Conservation (phyloP, 345 rosid genomes). For the Eucalyptus fibrosa region DNA sequence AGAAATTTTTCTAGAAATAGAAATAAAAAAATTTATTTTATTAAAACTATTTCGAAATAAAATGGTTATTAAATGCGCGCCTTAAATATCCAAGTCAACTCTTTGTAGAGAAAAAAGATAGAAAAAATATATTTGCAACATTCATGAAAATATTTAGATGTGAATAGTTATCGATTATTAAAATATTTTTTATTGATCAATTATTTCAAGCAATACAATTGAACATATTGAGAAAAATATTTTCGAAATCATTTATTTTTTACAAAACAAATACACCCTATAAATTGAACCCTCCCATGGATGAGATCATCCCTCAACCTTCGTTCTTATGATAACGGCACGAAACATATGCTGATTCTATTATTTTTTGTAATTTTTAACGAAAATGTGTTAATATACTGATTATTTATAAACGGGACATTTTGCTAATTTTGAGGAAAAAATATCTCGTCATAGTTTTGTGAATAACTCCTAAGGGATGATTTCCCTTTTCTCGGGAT, state of each 20-base stretch:
- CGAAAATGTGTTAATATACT: neutral
- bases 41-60: no score
- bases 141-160: no score
- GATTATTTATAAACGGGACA: neutral
- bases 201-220: no score
- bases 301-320: neutral
- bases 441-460: fast-evolving
- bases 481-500: neutral
- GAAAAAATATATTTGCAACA: no score
- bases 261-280: fast-evolving
- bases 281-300: no score
- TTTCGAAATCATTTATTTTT: no score
- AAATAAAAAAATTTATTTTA: no score
- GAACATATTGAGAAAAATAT: no score
- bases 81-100: neutral
- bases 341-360: neutral
- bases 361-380: neutral
- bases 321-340: neutral
- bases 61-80: no score
- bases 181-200: neutral
- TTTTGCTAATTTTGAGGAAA: neutral
- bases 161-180: neutral
- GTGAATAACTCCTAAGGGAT: neutral
- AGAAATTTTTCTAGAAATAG: no score
- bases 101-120: no score